Conservation (phyloP, 2,329 filamentous ascomycete species). For the Ascosphaera apis region DNA sequence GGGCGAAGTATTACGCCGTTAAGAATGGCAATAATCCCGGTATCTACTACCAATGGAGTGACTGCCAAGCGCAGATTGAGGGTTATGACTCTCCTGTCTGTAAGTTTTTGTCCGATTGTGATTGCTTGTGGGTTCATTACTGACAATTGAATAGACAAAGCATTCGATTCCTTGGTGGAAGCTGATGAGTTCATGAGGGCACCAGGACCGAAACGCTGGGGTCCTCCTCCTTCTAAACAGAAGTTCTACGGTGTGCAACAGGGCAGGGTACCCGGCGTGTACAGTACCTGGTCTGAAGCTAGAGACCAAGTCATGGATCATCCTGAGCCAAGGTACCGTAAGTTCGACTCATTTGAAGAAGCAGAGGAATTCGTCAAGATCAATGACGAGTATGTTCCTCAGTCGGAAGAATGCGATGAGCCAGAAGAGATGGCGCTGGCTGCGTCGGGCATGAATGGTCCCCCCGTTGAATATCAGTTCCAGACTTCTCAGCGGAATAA, state of each 20-base stretch:
- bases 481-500: neutral
- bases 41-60: constrained; percentile 39
- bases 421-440: constrained; percentile 1
- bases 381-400: constrained; percentile 1
- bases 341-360: constrained; percentile 43
- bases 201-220: constrained; percentile 21
- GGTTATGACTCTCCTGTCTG: constrained; percentile 44
- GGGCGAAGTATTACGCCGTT: constrained; percentile 39
- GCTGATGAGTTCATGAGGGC: constrained; percentile 54
- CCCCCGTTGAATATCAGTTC: constrained; percentile 4
- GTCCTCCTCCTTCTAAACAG: constrained; percentile 15
- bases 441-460: neutral
- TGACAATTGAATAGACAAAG: constrained; percentile 39
- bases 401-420: constrained; percentile 13
- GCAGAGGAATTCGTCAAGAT: constrained; percentile 49
- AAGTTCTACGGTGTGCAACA: constrained; percentile 38
- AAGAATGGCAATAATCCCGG: constrained; percentile 35
- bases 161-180: constrained; percentile 48
- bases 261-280: constrained; percentile 36
- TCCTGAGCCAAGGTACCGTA: constrained; percentile 45
- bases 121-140: neutral
- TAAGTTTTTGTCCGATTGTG: constrained; percentile 22
- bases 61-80: constrained; percentile 37
- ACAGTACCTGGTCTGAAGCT: constrained; percentile 45
- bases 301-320: constrained; percentile 51